Evolutionary conservation across 805 yeast species (phyloP).

Genomic region (Ogataea siamensis): DNA sequence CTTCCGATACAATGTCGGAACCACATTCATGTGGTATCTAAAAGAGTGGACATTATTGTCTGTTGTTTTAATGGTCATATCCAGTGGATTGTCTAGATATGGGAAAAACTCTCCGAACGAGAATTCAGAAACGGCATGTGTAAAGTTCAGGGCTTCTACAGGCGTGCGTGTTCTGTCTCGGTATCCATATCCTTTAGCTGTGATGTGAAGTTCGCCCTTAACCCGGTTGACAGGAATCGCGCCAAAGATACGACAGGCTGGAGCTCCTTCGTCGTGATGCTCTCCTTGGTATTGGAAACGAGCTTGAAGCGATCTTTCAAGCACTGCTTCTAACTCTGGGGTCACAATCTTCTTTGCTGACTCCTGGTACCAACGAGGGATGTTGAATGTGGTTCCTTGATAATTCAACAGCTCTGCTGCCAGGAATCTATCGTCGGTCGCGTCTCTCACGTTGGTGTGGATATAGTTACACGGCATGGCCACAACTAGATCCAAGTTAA

Average conservation of each 20-base stretch:
- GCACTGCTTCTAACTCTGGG: conserved; percentile 64
- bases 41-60: conserved; percentile 47
- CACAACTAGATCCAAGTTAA: conserved; percentile 78
- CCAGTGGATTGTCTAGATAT: conserved; percentile 82
- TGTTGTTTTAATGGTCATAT: conserved; percentile 62
- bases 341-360: conserved; percentile 45
- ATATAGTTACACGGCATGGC: conserved; percentile 80
- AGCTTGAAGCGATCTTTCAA: conserved; percentile 65
- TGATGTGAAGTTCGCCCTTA: conserved; percentile 79
- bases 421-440: conserved; percentile 70
- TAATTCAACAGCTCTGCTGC: conserved; percentile 75
- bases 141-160: conserved; percentile 59
- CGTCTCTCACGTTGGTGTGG: conserved; percentile 74
- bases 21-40: conserved; percentile 72
- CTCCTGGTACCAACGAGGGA: conserved; percentile 50
- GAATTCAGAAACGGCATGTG: conserved; percentile 82
- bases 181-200: conserved; percentile 72
- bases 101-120: conserved; percentile 93
- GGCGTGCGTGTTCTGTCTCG: conserved; percentile 47
- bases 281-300: conserved; percentile 50
- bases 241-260: conserved; percentile 87
- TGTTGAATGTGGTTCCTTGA: conserved; percentile 58
- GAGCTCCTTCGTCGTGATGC: conserved; percentile 50
- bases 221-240: conserved; percentile 82
- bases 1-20: conserved; percentile 75